These are phyloP conservation scores for Candida morakotiae DNA, from an alignment of 805 yeast genomes.

Conservation along the genomic window DNA sequence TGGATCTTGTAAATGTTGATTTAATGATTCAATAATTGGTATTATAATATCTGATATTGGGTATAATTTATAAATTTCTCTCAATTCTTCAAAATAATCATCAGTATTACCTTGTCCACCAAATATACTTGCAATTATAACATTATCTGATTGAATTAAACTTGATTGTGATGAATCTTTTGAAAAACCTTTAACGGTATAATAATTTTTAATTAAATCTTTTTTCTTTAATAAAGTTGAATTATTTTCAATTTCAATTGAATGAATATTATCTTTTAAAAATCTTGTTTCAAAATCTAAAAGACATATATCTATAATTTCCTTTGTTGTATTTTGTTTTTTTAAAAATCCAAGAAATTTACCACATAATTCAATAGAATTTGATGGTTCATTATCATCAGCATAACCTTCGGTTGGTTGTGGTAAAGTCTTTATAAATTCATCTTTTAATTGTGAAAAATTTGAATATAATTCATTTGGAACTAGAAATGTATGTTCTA, in stretches of 20 bases:
- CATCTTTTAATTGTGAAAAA: constrained; percentile 84
- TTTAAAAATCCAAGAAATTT: constrained; percentile 72
- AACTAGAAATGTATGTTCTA: constrained; percentile 84
- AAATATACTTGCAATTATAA: constrained; percentile 76
- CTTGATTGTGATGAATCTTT: constrained; percentile 28
- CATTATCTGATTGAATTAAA: constrained; percentile 60
- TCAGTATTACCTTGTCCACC: constrained; percentile 99
- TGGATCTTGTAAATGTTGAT: constrained; percentile 62
- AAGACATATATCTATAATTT: constrained; percentile 65
- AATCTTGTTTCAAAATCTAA: constrained; percentile 83
- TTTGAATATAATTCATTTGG: constrained; percentile 77
- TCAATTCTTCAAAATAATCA: constrained; percentile 93
- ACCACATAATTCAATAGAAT: constrained; percentile 80
- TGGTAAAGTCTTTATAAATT: constrained; percentile 74
- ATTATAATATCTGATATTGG: constrained; percentile 68
- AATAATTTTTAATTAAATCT: constrained; percentile 74
- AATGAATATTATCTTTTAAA: constrained; percentile 73
- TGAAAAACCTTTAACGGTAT: constrained; percentile 33
- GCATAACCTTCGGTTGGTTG: constrained; percentile 80
- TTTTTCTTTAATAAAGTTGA: constrained; percentile 72
- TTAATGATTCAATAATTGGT: constrained; percentile 65
- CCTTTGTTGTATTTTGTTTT: constrained; percentile 54
- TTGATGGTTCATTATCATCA: constrained; percentile 82
- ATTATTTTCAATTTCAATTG: constrained; percentile 72
- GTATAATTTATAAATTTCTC: constrained; percentile 77